Base-by-base conservation (phyloP, 2,329 filamentous ascomycete genomes). In the Cryphonectria nitschkei region DNA sequence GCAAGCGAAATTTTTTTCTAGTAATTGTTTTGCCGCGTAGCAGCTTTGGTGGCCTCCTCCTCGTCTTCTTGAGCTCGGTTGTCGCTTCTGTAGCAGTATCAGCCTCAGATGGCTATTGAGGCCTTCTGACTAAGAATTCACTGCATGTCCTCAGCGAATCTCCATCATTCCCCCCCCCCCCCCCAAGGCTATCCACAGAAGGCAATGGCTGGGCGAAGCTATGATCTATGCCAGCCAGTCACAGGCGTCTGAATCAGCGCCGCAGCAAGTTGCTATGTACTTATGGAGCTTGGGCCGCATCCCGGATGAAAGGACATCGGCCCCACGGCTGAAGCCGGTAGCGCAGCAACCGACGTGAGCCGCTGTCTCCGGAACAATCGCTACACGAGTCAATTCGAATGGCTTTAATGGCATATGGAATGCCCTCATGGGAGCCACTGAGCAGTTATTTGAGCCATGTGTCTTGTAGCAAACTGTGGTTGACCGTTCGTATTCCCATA, bases 301-400 rank as follows among this genome's bases (percentile, higher is more conserved):
- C 50, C 67, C 70, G 70, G 70, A 32, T 72, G 68, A 66, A 72
- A 41, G 68, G 70, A 67, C 64, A 58, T 64, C 63, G 64, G 50
- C 70, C 64, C 70, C 67, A 58, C 50, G 39, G 46, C 50, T 63
- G 37, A 50, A 37, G 70, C 68, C 64, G 70, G 50, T 63, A 50
- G 60, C 43, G 60, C 60, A 58, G 67, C 68, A 65, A 65, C 61
- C 68, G 41, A 65, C 32, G 39, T 37, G 68, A 68, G 65, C 67
- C 58, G 14, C 32, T 26, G 11, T 52, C 56, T 61, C 41, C 43
- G 37, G 61, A 32, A 43, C 37, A 32, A 56, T 71, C 16, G 34
- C 39, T 65, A 22, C 43, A 61, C n/a, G 58, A 52, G 63, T 26
- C 41, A 39, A 29, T 46, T 34, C 62, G 34, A 14, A 34, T 54